Evolutionary conservation across 2,329 filamentous ascomycete species (phyloP).

Genomic region (Daldinia sp.): DNA sequence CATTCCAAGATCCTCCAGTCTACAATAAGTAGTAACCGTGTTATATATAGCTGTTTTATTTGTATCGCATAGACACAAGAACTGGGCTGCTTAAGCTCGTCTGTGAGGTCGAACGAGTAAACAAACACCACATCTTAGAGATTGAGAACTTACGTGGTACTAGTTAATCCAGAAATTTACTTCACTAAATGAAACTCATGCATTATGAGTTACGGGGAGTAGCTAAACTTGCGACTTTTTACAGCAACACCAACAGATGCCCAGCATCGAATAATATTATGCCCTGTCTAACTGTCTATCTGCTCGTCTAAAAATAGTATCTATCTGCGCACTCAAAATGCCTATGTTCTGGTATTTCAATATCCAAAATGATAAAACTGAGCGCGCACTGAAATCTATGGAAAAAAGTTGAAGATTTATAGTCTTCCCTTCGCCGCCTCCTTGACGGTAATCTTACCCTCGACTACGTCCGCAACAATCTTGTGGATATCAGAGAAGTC

Average conservation of each 20-base stretch:
- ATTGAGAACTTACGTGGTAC: too few species aligned
- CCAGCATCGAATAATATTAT: constrained; percentile 10
- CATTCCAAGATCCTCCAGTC: too few species aligned
- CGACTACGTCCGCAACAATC: constrained; percentile 81
- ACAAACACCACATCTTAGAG: too few species aligned
- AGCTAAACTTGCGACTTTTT: not conserved
- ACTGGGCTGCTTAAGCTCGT: too few species aligned
- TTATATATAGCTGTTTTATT: too few species aligned
- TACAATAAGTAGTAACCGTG: too few species aligned
- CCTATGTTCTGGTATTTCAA: not conserved
- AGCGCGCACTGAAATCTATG: not conserved
- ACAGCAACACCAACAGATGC: not conserved
- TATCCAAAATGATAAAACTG: not conserved
- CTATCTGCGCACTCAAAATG: constrained; percentile 25
- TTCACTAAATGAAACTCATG: too few species aligned
- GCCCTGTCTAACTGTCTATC: constrained; percentile 23
- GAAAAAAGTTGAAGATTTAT: constrained; percentile 13
- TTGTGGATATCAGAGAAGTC: constrained; percentile 84
- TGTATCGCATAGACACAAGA: too few species aligned
- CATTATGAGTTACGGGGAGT: not conserved
- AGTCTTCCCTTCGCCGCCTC: constrained; percentile 70
- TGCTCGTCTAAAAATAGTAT: constrained; percentile 28
- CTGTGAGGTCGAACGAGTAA: too few species aligned
- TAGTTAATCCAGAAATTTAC: too few species aligned
- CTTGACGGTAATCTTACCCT: constrained; percentile 76